These are phyloP conservation scores for Trametes cinnabarina DNA, from an alignment of 768 basidiomycete species.

Conservation along the genomic window DNA sequence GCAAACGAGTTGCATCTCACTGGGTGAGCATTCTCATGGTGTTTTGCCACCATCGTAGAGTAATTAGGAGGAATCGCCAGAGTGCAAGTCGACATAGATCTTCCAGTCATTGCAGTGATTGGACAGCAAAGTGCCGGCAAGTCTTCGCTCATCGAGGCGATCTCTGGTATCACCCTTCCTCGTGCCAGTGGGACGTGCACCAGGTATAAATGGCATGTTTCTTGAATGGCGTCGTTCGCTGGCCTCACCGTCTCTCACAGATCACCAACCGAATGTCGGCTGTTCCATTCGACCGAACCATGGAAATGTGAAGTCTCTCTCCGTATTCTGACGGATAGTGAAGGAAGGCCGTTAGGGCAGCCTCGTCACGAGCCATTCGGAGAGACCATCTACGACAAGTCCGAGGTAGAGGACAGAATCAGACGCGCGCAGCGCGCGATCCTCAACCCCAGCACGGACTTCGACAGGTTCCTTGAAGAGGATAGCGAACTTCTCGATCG, in stretches of 20 bases:
- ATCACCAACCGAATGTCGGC: slow-evolving; percentile 38
- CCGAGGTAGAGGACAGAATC: slow-evolving; percentile 62
- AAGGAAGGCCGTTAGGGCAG: slow-evolving; percentile 36
- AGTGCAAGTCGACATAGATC: slow-evolving; percentile 65
- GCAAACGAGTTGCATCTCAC: slow-evolving; percentile 60
- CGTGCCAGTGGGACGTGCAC: slow-evolving; percentile 77
- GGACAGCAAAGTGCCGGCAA: slow-evolving; percentile 76
- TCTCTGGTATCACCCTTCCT: slow-evolving; percentile 69
- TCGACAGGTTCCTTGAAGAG: slow-evolving; percentile 39
- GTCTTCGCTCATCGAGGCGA: slow-evolving; percentile 74
- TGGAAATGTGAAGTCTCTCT: slow-evolving; percentile 37
- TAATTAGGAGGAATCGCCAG: slow-evolving; percentile 34
- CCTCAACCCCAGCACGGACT: slow-evolving; percentile 48
- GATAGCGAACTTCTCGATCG: not conserved
- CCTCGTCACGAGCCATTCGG: slow-evolving; percentile 28
- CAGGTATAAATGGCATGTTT: slow-evolving; percentile 41
- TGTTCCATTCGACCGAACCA: slow-evolving; percentile 27
- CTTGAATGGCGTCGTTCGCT: not conserved
- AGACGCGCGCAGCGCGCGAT: slow-evolving; percentile 65
- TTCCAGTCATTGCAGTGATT: slow-evolving; percentile 72
- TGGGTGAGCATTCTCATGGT: slow-evolving; percentile 43
- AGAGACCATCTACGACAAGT: slow-evolving; percentile 45
- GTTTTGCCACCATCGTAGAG: not conserved
- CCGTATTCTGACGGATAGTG: slow-evolving; percentile 29
- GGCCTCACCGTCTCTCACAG: slow-evolving; percentile 16